Evolutionary conservation across 345 rosid genomes (phyloP), one percentile per base, ranked within the genome.

Genomic region (Brassica juncea): DNA sequence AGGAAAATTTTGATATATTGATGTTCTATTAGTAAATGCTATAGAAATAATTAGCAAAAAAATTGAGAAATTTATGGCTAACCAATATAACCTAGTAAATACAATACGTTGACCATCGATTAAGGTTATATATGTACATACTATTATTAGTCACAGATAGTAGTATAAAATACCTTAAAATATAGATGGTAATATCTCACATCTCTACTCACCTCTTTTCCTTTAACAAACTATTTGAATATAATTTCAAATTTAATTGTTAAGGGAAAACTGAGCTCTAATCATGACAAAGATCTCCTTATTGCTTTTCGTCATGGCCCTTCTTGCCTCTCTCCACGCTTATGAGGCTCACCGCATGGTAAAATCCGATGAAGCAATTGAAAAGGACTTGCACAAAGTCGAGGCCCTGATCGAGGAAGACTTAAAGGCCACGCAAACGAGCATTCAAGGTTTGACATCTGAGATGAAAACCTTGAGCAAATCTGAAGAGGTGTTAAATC

Each of bases 191-290:
- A 68, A 68, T 52, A 74, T 62, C 66, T 52, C 75, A 62, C 32
- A 63, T 62, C 75, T 68, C 74, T 12, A 54, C 71, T 74, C 75
- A 23, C 59, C 31, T 69, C 52, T 74, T 80, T 74, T 74, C 79
- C 75, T 80, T 80, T 80, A 54, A 69, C 82, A 80, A 69, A 62
- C 28, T 16, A 52, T 80, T 80, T 80, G 79, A 80, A 79, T 37
- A 4, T 25, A 64, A 74, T 19, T 74, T 80, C 82, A 80, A 63
- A 80, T 54, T 74, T 65, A 49, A 16, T 54, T 68, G 75, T 80
- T 80, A 80, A 74, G 67, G 82, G 75, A 62, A 44, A 74, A 69
- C 15, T 19, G 49, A 68, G 71, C 60, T 52, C 0, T 35, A 74
- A 15, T 8, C 28, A 80, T 80, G 82, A 67, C 79, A 69, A 80